Conservation (phyloP, 257 asterid genomes). For the Nicotiana obtusifolia region DNA sequence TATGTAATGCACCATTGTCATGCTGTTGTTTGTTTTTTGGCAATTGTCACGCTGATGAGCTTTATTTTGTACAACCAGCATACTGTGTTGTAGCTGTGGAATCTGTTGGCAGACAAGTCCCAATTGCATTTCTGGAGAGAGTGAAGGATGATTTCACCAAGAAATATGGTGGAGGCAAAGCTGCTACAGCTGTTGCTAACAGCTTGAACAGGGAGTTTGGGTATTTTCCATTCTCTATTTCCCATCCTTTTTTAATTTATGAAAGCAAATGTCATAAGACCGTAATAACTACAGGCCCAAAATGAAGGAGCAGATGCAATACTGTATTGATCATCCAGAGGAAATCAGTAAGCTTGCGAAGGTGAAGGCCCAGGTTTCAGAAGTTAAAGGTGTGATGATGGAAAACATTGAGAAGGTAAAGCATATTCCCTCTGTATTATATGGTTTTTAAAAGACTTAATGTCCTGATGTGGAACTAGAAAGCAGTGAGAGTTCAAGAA, state of each 20-base stretch:
- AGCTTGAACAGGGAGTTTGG: conserved; percentile 85
- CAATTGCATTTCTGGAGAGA: conserved; percentile 81
- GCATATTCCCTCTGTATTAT: background rate
- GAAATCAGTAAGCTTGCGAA: conserved; percentile 80
- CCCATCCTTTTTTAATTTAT: background rate
- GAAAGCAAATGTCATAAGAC: background rate
- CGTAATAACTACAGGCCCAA: conserved; percentile 48
- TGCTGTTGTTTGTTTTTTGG: background rate
- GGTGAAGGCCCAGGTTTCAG: conserved; percentile 95
- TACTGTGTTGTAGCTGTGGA: conserved; percentile 93
- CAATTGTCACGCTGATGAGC: background rate
- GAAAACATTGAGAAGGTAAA: conserved; percentile 90
- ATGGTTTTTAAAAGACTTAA: background rate
- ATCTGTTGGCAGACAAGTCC: conserved; percentile 84
- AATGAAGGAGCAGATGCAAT: conserved; percentile 95
- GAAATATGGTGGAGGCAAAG: conserved; percentile 92
- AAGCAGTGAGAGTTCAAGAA: background rate
- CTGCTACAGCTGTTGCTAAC: conserved; percentile 89
- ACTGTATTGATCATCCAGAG: conserved; percentile 91
- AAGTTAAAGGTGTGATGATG: conserved; percentile 99
- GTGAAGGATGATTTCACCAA: conserved; percentile 79
- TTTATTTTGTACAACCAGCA: conserved; percentile 38
- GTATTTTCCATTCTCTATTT: conserved; percentile 24
- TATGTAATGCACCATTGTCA: background rate
- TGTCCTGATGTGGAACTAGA: background rate